Conservation (phyloP, 176 grass and related monocot genomes). For the Aegilops longissima region DNA sequence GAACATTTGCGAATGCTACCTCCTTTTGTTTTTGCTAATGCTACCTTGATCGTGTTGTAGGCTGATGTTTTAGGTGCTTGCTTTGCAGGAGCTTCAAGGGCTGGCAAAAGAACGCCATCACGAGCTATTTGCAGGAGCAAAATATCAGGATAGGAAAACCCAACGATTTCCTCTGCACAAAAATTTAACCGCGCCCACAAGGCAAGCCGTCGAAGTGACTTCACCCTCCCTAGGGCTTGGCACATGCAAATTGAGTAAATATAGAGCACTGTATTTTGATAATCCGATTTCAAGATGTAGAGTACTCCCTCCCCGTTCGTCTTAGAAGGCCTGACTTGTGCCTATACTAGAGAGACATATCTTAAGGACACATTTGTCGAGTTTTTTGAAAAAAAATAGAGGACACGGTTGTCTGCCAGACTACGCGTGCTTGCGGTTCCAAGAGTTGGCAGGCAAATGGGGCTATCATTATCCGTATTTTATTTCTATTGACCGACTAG, state of each 20-base stretch:
- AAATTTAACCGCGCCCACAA: not conserved
- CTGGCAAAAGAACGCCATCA: constrained; percentile 90
- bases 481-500: not conserved
- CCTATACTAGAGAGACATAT: not conserved
- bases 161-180: constrained; percentile 43
- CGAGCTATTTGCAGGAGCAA: constrained; percentile 64
- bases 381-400: too few species aligned
- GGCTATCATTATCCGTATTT: not conserved
- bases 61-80: not conserved
- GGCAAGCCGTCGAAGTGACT: not conserved
- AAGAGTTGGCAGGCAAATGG: not conserved
- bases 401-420: too few species aligned
- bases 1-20: not conserved
- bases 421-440: not conserved
- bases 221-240: not conserved
- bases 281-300: not conserved
- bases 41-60: not conserved
- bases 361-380: not conserved
- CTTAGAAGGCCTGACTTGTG: not conserved
- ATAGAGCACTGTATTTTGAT: not conserved
- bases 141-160: constrained; percentile 84
- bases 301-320: not conserved
- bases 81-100: constrained; percentile 90
- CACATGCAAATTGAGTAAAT: not conserved
- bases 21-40: not conserved